Base-by-base conservation (phyloP, 208 protist species). In the Leishmania guyanensis region DNA sequence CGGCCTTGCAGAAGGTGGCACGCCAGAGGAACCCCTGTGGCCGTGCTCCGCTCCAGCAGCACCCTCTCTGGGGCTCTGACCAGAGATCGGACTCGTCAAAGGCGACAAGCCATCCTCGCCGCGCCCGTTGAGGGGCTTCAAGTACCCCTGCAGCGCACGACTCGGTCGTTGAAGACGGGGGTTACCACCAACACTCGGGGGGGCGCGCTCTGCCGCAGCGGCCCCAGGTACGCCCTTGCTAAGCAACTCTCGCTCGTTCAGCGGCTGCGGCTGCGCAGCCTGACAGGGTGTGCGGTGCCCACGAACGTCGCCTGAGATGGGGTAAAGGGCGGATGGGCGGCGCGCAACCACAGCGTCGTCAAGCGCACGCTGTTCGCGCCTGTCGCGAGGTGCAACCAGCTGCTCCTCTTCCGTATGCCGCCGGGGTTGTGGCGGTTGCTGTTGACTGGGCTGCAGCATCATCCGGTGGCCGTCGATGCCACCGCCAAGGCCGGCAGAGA, bases 61-160 rank as follows among this genome's bases (percentile, higher is more conserved):
- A 17, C 76, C 62, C 12, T 4, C 54, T 0, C 65, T 78, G 20
- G 82, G 82, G 65, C 73, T 82, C 33, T 81, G 20, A 4, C 39
- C 72, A 4, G 64, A 56, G 46, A 43, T 64, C 20, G 72, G 82
- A 12, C 73, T 85, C 62, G 26, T 3, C 51, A 51, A 43, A 39
- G 71, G 82, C 3, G 82, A 82, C 9, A 65, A 0, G 26, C 60
- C 71, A 51, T 79, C 66, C 29, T 85, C 82, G 64, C 62, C 62
- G 22, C 62, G 70, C 10, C 65, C 72, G n/a, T n/a, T 65, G n/a
- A 85, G 77, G 5, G 82, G 82, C 65, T 79, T 85, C 78, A 85
- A 60, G 46, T 82, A 76, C 46, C 72, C 62, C 77, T 85, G 77
- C n/a, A 62, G 73, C 17, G 70, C 78, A 26, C 82, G 82, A 39